Evolutionary conservation across 768 basidiomycete genomes (phyloP).

Genomic region (Nidula microcarpa): DNA sequence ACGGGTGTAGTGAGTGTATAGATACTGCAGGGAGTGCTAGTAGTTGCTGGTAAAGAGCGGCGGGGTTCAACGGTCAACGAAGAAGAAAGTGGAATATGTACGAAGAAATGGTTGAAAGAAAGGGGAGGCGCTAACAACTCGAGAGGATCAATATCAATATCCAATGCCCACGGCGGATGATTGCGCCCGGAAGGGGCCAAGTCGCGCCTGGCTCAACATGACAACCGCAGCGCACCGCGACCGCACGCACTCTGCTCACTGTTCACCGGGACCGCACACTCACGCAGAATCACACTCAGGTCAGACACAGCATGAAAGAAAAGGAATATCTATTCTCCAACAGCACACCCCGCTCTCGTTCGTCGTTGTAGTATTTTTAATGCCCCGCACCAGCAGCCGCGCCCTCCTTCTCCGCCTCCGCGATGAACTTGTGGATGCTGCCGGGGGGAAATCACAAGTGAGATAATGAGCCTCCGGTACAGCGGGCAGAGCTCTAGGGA

Average conservation of each 20-base stretch:
- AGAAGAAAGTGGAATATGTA: not conserved
- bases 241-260: not conserved
- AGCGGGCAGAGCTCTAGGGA: conserved; percentile 11
- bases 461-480: conserved; percentile 25
- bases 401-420: conserved; percentile 76
- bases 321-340: conserved; percentile 1
- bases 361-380: conserved; percentile 15
- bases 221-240: not conserved
- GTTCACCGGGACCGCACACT: not conserved
- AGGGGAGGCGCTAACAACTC: not conserved
- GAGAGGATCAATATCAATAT: not conserved
- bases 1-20: not conserved
- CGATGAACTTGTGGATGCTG: conserved; percentile 79
- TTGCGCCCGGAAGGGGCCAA: not conserved
- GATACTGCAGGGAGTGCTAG: not conserved
- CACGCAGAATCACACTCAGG: not conserved
- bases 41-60: not conserved
- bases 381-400: conserved; percentile 35
- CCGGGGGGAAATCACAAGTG: conserved; percentile 10
- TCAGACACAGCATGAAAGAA: not conserved
- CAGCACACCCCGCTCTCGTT: not conserved
- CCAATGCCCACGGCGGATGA: too few species aligned
- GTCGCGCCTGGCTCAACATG: not conserved
- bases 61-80: not conserved
- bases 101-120: not conserved